Evolutionary conservation across 805 yeast species (phyloP).

Genomic region (Spathaspora arborariae): DNA sequence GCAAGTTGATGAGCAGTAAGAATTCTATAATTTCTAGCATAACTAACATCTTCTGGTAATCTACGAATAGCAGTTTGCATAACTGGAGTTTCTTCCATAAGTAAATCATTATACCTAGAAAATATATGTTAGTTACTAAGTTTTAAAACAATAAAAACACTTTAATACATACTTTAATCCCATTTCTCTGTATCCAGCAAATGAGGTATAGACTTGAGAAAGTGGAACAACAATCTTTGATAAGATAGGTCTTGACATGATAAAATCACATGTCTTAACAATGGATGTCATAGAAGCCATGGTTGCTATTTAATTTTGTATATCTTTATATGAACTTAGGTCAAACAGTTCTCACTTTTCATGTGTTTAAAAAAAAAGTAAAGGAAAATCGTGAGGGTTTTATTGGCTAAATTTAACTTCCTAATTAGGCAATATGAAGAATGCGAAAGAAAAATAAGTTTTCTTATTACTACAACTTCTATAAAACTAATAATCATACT

Average conservation of each 20-base stretch:
- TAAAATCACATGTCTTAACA: constrained; percentile 71
- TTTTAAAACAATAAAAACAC: constrained; percentile 15
- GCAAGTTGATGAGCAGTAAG: constrained; percentile 89
- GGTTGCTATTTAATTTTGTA: not conserved
- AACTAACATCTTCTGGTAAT: constrained; percentile 77
- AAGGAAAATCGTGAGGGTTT: constrained; percentile 17
- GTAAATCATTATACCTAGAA: constrained; percentile 68
- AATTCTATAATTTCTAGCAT: constrained; percentile 90
- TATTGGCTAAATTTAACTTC: constrained; percentile 27
- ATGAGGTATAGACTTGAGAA: constrained; percentile 66
- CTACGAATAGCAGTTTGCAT: constrained; percentile 86
- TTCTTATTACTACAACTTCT: not conserved
- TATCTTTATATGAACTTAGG: not conserved
- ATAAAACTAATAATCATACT: constrained; percentile 51
- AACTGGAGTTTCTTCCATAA: constrained; percentile 82
- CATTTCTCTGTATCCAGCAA: constrained; percentile 90
- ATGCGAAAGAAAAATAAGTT: not conserved
- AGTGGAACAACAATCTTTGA: constrained; percentile 75
- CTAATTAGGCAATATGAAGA: constrained; percentile 16
- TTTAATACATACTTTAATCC: constrained; percentile 53
- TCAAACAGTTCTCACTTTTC: not conserved
- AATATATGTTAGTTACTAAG: constrained; percentile 15
- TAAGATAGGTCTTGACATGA: constrained; percentile 75
- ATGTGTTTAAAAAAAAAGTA: constrained; percentile 3
- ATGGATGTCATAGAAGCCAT: constrained; percentile 66